Conservation (phyloP, 1,284 basidiomycete species). For the Tylopilus orsonianus region DNA sequence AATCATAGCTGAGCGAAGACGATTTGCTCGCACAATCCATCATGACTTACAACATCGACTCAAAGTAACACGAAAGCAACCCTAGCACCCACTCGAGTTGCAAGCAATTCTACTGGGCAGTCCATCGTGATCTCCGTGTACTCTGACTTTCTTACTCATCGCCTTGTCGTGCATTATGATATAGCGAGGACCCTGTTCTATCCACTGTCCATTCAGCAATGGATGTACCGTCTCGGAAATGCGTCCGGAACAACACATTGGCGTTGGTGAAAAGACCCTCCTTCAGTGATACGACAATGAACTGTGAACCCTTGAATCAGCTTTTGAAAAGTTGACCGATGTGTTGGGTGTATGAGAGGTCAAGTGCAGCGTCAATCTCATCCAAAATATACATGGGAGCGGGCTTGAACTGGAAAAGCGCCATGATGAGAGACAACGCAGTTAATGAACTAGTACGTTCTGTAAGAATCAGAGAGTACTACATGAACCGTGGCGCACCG, state of each 20-base stretch:
- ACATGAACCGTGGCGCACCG: conserved; percentile 52
- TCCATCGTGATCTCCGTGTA: conserved; percentile 27
- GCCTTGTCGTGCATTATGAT: conserved; percentile 20
- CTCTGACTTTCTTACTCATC: conserved; percentile 22
- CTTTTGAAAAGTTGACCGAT: conserved; percentile 96
- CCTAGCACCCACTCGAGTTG: background rate
- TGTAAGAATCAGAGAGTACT: background rate
- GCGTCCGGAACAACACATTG: conserved; percentile 92
- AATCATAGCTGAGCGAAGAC: no score
- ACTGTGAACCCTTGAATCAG: conserved; percentile 97
- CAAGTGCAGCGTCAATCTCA: conserved; percentile 96
- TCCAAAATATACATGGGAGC: conserved; percentile 99
- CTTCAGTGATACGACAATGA: conserved; percentile 97
- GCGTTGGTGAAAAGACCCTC: conserved; percentile 98
- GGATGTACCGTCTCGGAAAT: conserved; percentile 91
- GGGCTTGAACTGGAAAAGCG: conserved; percentile 96
- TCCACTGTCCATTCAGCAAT: conserved; percentile 81
- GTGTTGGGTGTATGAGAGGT: conserved; percentile 95
- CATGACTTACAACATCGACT: conserved; percentile 18
- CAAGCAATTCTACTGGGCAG: conserved; percentile 2
- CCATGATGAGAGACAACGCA: conserved; percentile 96
- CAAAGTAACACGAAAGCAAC: conserved; percentile 5
- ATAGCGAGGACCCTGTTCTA: conserved; percentile 50
- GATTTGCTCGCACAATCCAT: conserved; percentile 12
- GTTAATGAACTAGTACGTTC: conserved; percentile 78